Evolutionary conservation across 768 basidiomycete species (phyloP), one percentile per base, ranked within the genome.

Genomic region (Strobilomyces confusus): DNA sequence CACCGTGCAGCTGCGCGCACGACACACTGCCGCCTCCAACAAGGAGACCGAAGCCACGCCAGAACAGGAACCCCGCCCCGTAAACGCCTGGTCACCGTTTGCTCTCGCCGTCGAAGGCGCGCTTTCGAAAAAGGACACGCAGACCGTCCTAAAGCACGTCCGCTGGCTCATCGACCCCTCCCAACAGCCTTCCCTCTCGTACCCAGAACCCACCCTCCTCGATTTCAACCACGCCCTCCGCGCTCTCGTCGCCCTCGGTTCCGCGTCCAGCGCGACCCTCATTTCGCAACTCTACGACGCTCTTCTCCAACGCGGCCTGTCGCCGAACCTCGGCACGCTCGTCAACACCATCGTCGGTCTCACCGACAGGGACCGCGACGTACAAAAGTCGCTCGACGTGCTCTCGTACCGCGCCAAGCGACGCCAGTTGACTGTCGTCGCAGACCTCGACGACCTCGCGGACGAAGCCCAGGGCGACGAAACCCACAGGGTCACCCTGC

Each of bases 271-370:
- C 83, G 75, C 90, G 29, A 68, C 75, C 0, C 63, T 77, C 38
- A 69, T 92, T 34, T 66, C 88, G 49, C 79, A 83, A 45, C 77
- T 83, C 3, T 95, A 94, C 72, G 80, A 89, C 57, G 75, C 81
- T 44, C 82, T 95, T 77, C 71, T 92, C 52, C 71, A 76, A 25
- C 75, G 71, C 29, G 78, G 80, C 17, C 65, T 93, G 5, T 62
- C 79, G 0, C 92, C 94, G 9, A 85, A 84, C 47, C 51, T 71
- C 13, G 59, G 66, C 41, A 92, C 89, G 0, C 92, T 90, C 66
- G 63, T 74, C 26, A 65, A 69, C 33, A 74, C 92, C 42, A 81
- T 95, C 51, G 57, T 67, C 0, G 81, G 81, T 0, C 77, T 94
- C 51, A 79, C 81, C 5, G 70, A 76, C 25, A 83, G 92, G 37